phyloP scores from a whole-genome alignment of 208 protist species.

The Trypanosoma grayi region DNA sequence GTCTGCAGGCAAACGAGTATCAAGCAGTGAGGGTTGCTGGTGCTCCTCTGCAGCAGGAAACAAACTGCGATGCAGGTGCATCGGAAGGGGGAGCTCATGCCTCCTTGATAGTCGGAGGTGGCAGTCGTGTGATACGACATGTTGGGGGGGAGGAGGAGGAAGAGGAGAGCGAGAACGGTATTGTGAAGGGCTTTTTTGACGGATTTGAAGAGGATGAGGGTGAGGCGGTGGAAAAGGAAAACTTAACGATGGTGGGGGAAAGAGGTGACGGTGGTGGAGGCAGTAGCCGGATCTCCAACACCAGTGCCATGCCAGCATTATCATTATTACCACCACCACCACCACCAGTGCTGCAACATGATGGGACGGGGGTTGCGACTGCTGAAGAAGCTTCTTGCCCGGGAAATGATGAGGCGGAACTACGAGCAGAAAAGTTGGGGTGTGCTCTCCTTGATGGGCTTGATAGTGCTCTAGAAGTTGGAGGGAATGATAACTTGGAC shows the following conservation, averaged over 20 bases:
- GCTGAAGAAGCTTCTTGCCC: background rate
- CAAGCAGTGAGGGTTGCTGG: no score
- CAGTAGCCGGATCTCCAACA: background rate
- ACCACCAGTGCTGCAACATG: background rate
- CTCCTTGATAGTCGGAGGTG: background rate
- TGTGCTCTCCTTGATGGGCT: background rate
- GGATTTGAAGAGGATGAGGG: slow-evolving; percentile 8
- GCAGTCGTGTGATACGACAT: background rate
- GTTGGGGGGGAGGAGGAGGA: no score
- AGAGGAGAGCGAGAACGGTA: slow-evolving; percentile 21
- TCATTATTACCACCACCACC: background rate
- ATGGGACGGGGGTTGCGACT: background rate
- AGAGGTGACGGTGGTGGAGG: background rate
- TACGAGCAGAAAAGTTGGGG: background rate
- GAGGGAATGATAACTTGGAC: background rate
- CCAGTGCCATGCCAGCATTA: background rate
- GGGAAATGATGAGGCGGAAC: background rate
- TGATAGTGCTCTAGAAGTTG: slow-evolving; percentile 1
- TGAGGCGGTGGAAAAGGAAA: background rate
- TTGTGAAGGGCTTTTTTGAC: slow-evolving; percentile 25
- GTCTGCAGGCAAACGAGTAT: background rate
- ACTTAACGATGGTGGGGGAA: background rate
- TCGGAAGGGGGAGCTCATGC: background rate
- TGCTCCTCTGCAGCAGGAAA: background rate
- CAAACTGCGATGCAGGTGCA: background rate